Conservation (phyloP, 1,284 basidiomycete genomes). For the Apiotrichum domesticum region DNA sequence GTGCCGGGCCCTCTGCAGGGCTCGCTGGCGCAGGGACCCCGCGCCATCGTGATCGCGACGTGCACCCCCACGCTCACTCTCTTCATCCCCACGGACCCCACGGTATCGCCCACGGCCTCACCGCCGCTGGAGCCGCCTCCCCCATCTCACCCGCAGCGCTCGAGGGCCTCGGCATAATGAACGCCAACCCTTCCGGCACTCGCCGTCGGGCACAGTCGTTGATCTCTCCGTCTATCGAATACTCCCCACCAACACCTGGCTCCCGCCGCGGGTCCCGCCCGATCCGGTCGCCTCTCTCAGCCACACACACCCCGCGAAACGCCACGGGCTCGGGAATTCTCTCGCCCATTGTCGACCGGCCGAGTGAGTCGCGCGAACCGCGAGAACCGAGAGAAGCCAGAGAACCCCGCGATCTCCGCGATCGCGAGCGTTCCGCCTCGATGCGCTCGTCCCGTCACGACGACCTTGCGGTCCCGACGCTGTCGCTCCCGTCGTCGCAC, state of each 20-base stretch:
- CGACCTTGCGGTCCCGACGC: not conserved
- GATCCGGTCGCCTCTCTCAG: not conserved
- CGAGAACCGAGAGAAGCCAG: too few species aligned
- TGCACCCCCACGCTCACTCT: not conserved
- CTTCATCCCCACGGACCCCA: not conserved
- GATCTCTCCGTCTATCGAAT: conserved; percentile 7
- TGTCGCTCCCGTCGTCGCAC: too few species aligned
- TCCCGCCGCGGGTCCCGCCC: conserved; percentile 8
- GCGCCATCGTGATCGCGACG: too few species aligned
- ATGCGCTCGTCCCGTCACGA: not conserved
- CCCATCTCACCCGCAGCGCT: not conserved
- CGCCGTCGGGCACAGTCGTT: conserved; percentile 24
- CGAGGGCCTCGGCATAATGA: conserved; percentile 6
- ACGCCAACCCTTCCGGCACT: conserved; percentile 2
- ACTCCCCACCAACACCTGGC: not conserved
- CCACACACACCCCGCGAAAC: not conserved
- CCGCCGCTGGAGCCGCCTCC: not conserved
- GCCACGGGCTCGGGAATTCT: conserved; percentile 3
- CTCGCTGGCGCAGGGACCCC: too few species aligned
- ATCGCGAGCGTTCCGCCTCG: not conserved
- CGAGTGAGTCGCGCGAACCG: too few species aligned
- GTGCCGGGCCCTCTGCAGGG: too few species aligned
- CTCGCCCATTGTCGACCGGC: not conserved
- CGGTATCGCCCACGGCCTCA: not conserved
- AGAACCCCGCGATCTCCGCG: too few species aligned